Evolutionary conservation across 441 rosid species (phyloP).

Genomic region (Gossypium schwendimanii): DNA sequence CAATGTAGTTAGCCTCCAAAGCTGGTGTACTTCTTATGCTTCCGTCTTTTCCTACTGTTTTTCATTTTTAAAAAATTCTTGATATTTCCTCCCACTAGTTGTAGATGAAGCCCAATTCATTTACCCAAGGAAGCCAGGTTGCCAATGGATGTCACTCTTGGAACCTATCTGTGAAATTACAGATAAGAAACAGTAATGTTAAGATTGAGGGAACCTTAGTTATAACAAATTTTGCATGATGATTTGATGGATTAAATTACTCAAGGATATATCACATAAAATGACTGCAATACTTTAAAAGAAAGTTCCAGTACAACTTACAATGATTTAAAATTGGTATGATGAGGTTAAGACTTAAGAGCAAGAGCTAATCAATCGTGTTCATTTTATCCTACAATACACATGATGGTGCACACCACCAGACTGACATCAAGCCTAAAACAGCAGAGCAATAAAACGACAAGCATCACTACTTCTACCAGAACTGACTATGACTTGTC

Average conservation of each 20-base stretch:
- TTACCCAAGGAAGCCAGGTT: slow-evolving; percentile 2
- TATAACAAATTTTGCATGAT: background rate
- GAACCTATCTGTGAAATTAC: slow-evolving; percentile 33
- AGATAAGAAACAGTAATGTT: background rate
- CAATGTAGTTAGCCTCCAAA: slow-evolving; percentile 14
- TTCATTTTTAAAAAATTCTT: background rate
- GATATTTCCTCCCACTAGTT: background rate
- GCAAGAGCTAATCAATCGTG: background rate
- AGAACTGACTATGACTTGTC: background rate
- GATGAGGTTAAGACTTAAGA: background rate
- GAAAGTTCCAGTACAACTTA: background rate
- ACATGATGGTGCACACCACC: background rate
- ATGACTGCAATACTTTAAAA: background rate
- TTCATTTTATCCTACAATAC: background rate
- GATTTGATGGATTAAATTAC: background rate
- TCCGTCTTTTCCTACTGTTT: slow-evolving; percentile 7
- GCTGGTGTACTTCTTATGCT: slow-evolving; percentile 4
- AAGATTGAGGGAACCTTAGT: background rate
- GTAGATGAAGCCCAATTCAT: slow-evolving; percentile 8
- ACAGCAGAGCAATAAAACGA: background rate
- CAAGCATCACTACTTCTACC: slow-evolving; percentile 9
- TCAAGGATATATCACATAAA: background rate
- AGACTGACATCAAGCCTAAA: background rate
- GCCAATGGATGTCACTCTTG: slow-evolving; percentile 18
- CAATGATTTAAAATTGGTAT: background rate